phyloP scores from a whole-genome alignment of 371 early-diverging fungal species.

The Syncephalis fuscata region DNA sequence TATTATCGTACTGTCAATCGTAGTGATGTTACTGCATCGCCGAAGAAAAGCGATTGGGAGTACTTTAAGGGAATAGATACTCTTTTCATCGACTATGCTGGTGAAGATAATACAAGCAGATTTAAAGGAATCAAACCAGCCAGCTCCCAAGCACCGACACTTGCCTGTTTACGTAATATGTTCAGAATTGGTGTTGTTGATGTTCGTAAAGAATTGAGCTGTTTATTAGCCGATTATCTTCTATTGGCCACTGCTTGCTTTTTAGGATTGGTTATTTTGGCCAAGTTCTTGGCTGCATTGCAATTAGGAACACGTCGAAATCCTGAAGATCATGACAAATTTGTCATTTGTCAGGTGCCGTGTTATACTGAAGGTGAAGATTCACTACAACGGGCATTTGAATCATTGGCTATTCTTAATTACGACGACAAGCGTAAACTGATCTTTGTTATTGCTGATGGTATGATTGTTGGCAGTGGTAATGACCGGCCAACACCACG shows the following conservation, averaged over 20 bases:
- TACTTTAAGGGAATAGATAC: conserved; percentile 19
- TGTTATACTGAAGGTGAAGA: conserved; percentile 98
- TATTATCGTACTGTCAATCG: conserved; percentile 18
- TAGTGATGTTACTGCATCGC: conserved; percentile 12
- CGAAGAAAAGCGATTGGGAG: conserved; percentile 30
- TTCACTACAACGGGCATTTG: conserved; percentile 80
- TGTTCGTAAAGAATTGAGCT: conserved; percentile 57
- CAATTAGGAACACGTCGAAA: conserved; percentile 54
- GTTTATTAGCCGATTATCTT: conserved; percentile 75
- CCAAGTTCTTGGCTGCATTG: conserved; percentile 88
- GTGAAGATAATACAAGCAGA: no score
- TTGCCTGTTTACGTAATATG: conserved; percentile 55
- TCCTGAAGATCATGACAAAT: conserved; percentile 80
- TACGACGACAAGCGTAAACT: conserved; percentile 95
- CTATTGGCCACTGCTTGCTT: conserved; percentile 60
- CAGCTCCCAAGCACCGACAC: conserved; percentile 21
- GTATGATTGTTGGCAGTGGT: conserved; percentile 90
- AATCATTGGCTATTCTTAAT: conserved; percentile 73
- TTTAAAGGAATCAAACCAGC: conserved; percentile 32
- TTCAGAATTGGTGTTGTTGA: conserved; percentile 84
- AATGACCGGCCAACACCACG: conserved; percentile 95
- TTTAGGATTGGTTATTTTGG: conserved; percentile 67
- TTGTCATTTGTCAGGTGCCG: conserved; percentile 76
- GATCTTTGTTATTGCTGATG: conserved; percentile 77
- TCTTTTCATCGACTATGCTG: no score